These are phyloP conservation scores for Chytriomyces hyalinus DNA, from an alignment of 192 early-diverging fungal genomes.

Conservation along the genomic window DNA sequence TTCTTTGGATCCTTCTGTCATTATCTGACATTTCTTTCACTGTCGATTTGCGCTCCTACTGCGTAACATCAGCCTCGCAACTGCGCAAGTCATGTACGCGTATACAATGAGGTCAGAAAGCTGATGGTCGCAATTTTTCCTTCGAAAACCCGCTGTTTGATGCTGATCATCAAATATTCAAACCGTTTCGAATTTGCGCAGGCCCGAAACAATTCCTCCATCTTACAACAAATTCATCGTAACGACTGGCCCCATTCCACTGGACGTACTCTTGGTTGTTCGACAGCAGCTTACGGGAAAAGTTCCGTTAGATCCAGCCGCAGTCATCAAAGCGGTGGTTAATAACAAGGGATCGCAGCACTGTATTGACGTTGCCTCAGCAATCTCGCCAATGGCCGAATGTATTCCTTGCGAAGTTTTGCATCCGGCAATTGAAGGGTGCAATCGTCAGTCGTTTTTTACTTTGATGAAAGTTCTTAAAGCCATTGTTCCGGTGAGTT, in stretches of 20 bases:
- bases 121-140: background rate
- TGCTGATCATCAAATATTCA: too few relatives aligned
- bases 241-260: constrained; percentile 23
- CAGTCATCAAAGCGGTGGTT: constrained; percentile 9
- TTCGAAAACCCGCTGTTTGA: background rate
- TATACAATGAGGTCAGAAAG: constrained; percentile 42
- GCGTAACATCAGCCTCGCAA: constrained; percentile 26
- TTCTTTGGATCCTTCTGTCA: background rate
- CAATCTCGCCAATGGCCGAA: constrained; percentile 2
- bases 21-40: background rate
- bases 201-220: constrained; percentile 52
- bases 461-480: constrained; percentile 31
- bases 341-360: background rate
- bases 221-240: constrained; percentile 45
- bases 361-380: background rate
- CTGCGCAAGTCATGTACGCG: constrained; percentile 54
- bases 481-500: constrained; percentile 31
- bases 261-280: background rate
- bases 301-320: constrained; percentile 1
- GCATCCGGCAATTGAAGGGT: constrained; percentile 49
- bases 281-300: constrained; percentile 15
- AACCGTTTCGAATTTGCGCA: background rate
- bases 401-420: constrained; percentile 20
- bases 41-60: background rate
- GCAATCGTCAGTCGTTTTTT: constrained; percentile 50